Evolutionary conservation across 371 early-diverging fungal genomes (phyloP).

Genomic region (Circinella minor): DNA sequence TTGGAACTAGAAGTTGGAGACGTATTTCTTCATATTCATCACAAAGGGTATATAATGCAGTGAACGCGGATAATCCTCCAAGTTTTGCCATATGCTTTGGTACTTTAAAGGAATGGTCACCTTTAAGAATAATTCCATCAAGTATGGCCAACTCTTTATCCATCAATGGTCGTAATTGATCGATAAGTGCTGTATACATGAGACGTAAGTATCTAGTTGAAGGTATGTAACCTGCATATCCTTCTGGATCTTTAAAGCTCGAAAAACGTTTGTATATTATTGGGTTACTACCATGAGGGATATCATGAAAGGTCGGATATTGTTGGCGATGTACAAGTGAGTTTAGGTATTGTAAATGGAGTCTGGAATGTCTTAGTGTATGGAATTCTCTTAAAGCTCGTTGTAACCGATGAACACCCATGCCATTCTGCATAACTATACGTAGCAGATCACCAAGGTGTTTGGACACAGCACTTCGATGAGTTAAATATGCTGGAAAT

Average conservation of each 20-base stretch:
- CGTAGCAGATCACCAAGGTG: constrained; percentile 17
- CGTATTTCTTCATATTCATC: constrained; percentile 5
- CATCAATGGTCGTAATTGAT: constrained; percentile 2
- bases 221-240: constrained; percentile 10
- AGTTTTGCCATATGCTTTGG: constrained; percentile 5
- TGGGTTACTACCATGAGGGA: neutral
- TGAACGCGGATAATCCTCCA: neutral
- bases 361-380: constrained; percentile 10
- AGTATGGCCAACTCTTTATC: neutral
- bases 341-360: constrained; percentile 17
- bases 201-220: constrained; percentile 11
- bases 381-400: constrained; percentile 22
- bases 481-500: constrained; percentile 27
- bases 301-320: neutral
- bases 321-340: neutral
- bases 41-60: neutral
- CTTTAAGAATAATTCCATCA: neutral
- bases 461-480: constrained; percentile 26
- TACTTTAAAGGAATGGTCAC: neutral
- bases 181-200: neutral
- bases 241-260: constrained; percentile 5
- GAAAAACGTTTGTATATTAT: neutral
- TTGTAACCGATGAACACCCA: constrained; percentile 19
- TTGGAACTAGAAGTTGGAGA: neutral
- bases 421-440: constrained; percentile 16